Base-by-base conservation (phyloP, 2,329 filamentous ascomycete species). In the Coniochaeta prunicola region DNA sequence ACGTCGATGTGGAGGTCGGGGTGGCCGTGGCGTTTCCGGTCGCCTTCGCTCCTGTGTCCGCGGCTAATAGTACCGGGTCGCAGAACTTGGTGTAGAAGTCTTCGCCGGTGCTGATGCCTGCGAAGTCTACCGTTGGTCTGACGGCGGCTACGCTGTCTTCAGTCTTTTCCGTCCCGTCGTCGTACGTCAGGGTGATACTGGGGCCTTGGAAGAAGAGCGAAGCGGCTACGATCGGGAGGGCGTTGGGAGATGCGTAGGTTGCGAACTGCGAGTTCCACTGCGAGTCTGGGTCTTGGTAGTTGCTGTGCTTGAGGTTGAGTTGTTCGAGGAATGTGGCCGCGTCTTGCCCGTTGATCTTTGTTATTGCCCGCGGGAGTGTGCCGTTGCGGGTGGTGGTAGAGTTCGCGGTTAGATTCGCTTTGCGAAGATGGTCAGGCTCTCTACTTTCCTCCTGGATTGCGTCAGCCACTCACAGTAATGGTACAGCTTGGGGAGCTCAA, bases 401-500 rank as follows among this genome's bases (percentile, higher is more conserved):
- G 58, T 76, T 21, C 71, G 67, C 50, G 57, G 34, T 17, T 66
- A 0, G 4, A 58, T 53, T 28, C 10, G 36, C 36, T 38, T 3
- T 12, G 19, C n/a, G 15, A 13, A 26, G 3, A n/a, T 6, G 2
- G 45, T 50, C 28, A 50, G 4, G 13, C 9, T 21, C 17, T 7
- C 12, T 28, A 17, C 26, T 10, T n/a, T 7, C 12, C 21, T 2
- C 19, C 36, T n/a, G 36, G 36, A 6, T 33, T 4, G 3, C 19
- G 24, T 17, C 19, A 36, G 33, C 64, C 71, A 69, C 53, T 38
- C 17, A 77, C 75, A 64, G 59, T 79, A 79, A 21, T 80, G 75
- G 61, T 83, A 87, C 2, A 86, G 73, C 59, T 83, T 76, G 0
- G 86, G 86, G 12, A 84, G 67, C 57, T 80, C 76, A 19, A 74